Evolutionary conservation across 352 stramenopile species (phyloP).

Genomic region (Pythium oligandrum): DNA sequence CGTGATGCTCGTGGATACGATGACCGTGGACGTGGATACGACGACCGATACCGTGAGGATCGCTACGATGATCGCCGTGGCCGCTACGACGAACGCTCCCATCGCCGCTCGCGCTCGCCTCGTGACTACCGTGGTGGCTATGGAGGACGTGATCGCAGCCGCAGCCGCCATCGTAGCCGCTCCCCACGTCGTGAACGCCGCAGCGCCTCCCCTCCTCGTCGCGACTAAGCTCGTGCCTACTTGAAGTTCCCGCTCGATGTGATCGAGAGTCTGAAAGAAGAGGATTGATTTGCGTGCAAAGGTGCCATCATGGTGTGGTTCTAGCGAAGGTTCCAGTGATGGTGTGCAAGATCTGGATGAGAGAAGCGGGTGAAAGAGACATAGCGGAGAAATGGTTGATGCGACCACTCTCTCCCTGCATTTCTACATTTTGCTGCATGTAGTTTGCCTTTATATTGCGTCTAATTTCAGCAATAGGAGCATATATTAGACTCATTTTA

Average conservation of each 20-base stretch:
- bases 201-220: slow-evolving; percentile 39
- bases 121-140: slow-evolving; percentile 19
- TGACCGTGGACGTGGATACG: slow-evolving; percentile 18
- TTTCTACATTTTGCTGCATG: slow-evolving; percentile 1
- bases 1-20: slow-evolving; percentile 7
- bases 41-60: slow-evolving; percentile 12
- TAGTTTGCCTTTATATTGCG: background rate
- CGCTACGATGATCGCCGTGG: slow-evolving; percentile 27
- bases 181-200: slow-evolving; percentile 13
- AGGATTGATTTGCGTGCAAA: too few species aligned
- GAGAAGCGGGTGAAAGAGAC: too few species aligned
- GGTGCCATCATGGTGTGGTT: too few species aligned
- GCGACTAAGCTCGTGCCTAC: background rate
- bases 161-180: slow-evolving; percentile 39
- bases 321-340: too few species aligned
- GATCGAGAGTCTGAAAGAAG: too few species aligned
- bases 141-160: slow-evolving; percentile 15
- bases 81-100: slow-evolving; percentile 23
- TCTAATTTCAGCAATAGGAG: too few species aligned
- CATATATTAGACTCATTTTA: too few species aligned
- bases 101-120: slow-evolving; percentile 16
- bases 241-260: too few species aligned
- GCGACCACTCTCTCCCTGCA: background rate
- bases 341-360: too few species aligned
- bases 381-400: background rate